Evolutionary conservation across 441 rosid species (phyloP), one percentile per base, ranked within the genome.

Genomic region (Mallotus repandus): DNA sequence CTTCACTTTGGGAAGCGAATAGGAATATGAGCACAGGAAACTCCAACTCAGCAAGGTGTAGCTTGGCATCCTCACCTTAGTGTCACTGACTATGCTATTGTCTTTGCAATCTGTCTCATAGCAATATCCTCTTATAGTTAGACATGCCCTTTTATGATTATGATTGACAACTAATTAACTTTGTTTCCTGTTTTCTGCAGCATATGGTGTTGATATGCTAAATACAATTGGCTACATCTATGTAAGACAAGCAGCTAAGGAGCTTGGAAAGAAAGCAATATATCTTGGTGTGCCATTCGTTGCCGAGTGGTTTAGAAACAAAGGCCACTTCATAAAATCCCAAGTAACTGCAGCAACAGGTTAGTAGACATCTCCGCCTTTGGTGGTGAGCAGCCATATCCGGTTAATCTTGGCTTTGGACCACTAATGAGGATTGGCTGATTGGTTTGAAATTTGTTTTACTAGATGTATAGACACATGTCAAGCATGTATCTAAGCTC

Each of bases 331-430:
- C 76, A 89, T 92, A 70, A 95, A 92, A 82, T 95, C 98, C 53
- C 98, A 91, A 80, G 88, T 92, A 54, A 95, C 97, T 61, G 99
- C 99, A 66, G 99, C 98, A 70, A 93, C 98, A 81, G 99, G 99
- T 95, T 78, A 70, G 87, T 81, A 66, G 22, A 65, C 60, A 69
- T 63, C 60, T 63, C 60, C 53, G 63, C 59, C 72, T 67, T 62
- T 35, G 19, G 38, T 74, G 67, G 68, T 66, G 60, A 74, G 43
- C 70, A 60, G 46, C 32, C 56, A 74, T 64, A 68, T 35, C 4
- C 22, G 38, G 59, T 48, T 62, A 48, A 75, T 25, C 21, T 43
- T 66, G 69, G 73, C 63, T 48, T 35, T 59, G 52, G 59, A 50
- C 19, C 71, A 63, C 25, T 53, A 45, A 25, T 12, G 19, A 49